These are phyloP conservation scores for Candida loeiensis DNA, from an alignment of 805 yeast species.

Conservation along the genomic window DNA sequence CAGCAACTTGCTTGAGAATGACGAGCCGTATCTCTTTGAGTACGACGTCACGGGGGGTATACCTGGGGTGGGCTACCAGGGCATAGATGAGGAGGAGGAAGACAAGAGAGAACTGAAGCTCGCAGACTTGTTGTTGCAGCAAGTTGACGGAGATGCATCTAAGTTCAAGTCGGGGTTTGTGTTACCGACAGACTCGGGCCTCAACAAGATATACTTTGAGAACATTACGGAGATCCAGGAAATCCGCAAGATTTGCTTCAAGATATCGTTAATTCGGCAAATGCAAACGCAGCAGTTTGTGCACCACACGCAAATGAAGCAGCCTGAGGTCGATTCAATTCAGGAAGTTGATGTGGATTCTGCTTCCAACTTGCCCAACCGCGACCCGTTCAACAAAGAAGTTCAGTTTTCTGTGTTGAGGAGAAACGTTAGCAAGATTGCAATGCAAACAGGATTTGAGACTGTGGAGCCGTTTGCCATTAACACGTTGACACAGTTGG, in stretches of 20 bases:
- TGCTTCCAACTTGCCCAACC: conserved; percentile 67
- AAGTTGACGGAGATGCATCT: conserved; percentile 22
- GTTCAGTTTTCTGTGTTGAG: conserved; percentile 65
- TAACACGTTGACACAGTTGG: conserved; percentile 74
- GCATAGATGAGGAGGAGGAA: conserved; percentile 44
- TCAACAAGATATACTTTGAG: conserved; percentile 54
- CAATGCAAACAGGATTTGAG: conserved; percentile 93
- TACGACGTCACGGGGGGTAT: conserved; percentile 80
- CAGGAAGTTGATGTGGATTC: conserved; percentile 78
- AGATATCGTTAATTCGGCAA: conserved; percentile 80
- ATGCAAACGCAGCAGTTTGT: conserved; percentile 81
- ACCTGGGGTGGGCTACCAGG: conserved; percentile 60
- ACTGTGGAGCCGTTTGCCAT: conserved; percentile 73
- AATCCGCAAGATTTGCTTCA: conserved; percentile 81
- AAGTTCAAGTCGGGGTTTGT: conserved; percentile 27
- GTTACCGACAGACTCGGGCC: conserved; percentile 47
- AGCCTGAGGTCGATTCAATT: conserved; percentile 62
- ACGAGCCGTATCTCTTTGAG: conserved; percentile 68
- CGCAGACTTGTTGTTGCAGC: conserved; percentile 32
- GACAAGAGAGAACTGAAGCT: conserved; percentile 33
- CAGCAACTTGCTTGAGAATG: conserved; percentile 47
- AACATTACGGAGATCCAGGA: conserved; percentile 83
- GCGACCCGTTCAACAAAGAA: conserved; percentile 56
- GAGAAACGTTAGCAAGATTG: conserved; percentile 68
- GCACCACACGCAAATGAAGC: conserved; percentile 68